A percentile compares a stretch with the other conserved stretches of the same genome.
Conservation (phyloP, 2,329 filamentous ascomycete species). For the Fusarium clavum region DNA sequence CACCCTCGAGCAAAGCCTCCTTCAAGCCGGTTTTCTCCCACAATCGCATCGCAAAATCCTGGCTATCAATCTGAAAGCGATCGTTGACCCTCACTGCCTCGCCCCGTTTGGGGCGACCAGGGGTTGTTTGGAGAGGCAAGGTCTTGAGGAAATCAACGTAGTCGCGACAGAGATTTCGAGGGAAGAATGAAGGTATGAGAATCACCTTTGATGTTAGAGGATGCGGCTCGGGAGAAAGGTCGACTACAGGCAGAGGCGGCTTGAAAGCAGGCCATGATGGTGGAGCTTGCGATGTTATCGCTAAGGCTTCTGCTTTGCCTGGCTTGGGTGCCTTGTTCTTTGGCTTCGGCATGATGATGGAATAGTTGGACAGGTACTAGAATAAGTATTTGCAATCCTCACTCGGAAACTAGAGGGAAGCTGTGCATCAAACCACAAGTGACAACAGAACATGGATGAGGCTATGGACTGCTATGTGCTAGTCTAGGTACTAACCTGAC, state of each 20-base stretch:
- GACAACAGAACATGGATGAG: not conserved
- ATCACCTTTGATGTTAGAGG: constrained; percentile 71
- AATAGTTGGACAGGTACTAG: not conserved
- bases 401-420: not conserved
- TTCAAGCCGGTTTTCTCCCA: constrained; percentile 83
- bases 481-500: not conserved
- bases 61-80: constrained; percentile 84
- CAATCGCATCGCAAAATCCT: constrained; percentile 76
- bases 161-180: constrained; percentile 76
- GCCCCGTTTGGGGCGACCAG: constrained; percentile 80
- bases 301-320: constrained; percentile 31
- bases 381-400: not conserved
- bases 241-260: constrained; percentile 73
- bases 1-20: constrained; percentile 63
- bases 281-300: constrained; percentile 47
- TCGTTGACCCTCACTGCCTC: constrained; percentile 90
- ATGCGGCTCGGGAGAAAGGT: constrained; percentile 70
- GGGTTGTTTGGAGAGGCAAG: constrained; percentile 80
- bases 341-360: constrained; percentile 50
- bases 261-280: constrained; percentile 77
- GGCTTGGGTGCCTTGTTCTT: constrained; percentile 50
- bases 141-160: constrained; percentile 79
- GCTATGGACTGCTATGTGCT: not conserved
- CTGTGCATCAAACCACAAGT: not conserved
- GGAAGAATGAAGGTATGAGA: constrained; percentile 79